A percentile compares a stretch with the other conserved stretches of the same genome.
Evolutionary conservation across 768 basidiomycete genomes (phyloP).

Genomic region (Rhizopogon vulgaris): DNA sequence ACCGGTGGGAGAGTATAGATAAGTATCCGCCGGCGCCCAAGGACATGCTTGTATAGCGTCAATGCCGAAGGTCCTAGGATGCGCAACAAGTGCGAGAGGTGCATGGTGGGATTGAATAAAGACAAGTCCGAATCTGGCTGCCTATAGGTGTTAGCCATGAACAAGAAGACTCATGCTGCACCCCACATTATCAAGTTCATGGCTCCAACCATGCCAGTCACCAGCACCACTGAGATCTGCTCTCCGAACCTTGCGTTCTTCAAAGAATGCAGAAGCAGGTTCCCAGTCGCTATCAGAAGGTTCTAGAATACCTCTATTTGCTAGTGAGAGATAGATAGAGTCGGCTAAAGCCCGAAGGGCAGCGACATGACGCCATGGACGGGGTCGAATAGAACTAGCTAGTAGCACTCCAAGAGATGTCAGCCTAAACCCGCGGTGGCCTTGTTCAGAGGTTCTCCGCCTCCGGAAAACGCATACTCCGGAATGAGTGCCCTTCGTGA

Average conservation of each 20-base stretch:
- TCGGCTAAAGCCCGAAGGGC: slow-evolving; percentile 56
- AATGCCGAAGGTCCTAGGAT: slow-evolving; percentile 75
- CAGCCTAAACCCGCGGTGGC: slow-evolving; percentile 75
- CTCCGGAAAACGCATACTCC: slow-evolving; percentile 75
- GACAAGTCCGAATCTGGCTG: slow-evolving; percentile 18
- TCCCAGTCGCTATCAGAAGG: slow-evolving; percentile 57
- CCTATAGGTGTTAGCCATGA: neutral
- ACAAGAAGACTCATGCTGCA: neutral
- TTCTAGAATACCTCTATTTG: slow-evolving; percentile 40
- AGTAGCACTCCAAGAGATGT: slow-evolving; percentile 74
- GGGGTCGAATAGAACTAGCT: slow-evolving; percentile 53
- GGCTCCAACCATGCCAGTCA: slow-evolving; percentile 63
- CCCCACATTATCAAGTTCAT: slow-evolving; percentile 54
- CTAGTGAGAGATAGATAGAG: slow-evolving; percentile 45
- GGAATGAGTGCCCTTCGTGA: slow-evolving; percentile 60
- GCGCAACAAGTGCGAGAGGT: slow-evolving; percentile 69
- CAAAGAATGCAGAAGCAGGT: slow-evolving; percentile 57
- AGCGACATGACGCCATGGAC: slow-evolving; percentile 71
- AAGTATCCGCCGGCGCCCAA: slow-evolving; percentile 68
- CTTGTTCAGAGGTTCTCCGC: slow-evolving; percentile 59
- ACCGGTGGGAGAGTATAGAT: slow-evolving; percentile 78
- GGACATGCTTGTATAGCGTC: slow-evolving; percentile 74
- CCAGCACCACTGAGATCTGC: slow-evolving; percentile 50
- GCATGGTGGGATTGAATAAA: slow-evolving; percentile 49
- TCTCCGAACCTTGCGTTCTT: slow-evolving; percentile 47